Evolutionary conservation across 2,329 filamentous ascomycete genomes (phyloP).

Genomic region (Colletotrichum falcatum): DNA sequence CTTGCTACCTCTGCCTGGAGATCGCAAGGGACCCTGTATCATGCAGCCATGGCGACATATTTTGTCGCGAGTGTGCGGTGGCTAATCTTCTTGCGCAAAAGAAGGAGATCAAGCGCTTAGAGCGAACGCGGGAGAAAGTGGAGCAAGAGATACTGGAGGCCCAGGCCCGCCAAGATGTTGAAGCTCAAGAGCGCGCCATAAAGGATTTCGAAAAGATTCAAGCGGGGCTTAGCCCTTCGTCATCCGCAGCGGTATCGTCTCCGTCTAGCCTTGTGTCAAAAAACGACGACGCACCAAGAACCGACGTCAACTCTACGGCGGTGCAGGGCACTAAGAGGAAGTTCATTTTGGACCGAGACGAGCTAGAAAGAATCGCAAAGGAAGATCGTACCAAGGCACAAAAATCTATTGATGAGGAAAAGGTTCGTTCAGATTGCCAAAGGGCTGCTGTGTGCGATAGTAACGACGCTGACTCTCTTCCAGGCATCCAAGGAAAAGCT

Average conservation of each 20-base stretch:
- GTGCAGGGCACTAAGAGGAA: slow-evolving; percentile 72
- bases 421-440: slow-evolving; percentile 56
- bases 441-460: neutral
- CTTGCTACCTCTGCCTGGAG: slow-evolving; percentile 88
- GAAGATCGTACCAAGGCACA: slow-evolving; percentile 79
- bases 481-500: slow-evolving; percentile 55
- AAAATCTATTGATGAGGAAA: slow-evolving; percentile 78
- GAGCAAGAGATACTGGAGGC: slow-evolving; percentile 72
- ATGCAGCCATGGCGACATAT: slow-evolving; percentile 87
- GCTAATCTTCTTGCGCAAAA: slow-evolving; percentile 91
- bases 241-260: neutral
- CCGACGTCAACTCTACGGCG: slow-evolving; percentile 7
- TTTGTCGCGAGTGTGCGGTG: slow-evolving; percentile 94
- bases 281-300: neutral
- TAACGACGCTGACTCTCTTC: slow-evolving; percentile 27
- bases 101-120: slow-evolving; percentile 87
- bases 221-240: slow-evolving; percentile 68
- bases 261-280: neutral
- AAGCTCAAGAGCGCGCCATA: slow-evolving; percentile 77
- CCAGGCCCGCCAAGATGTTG: slow-evolving; percentile 71
- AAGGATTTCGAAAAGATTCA: slow-evolving; percentile 88
- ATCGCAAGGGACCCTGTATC: slow-evolving; percentile 85
- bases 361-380: slow-evolving; percentile 76
- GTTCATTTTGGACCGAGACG: slow-evolving; percentile 82
- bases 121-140: slow-evolving; percentile 72